Evolutionary conservation across 306 rosid genomes (phyloP).

Genomic region (Citrullus mucosospermus): DNA sequence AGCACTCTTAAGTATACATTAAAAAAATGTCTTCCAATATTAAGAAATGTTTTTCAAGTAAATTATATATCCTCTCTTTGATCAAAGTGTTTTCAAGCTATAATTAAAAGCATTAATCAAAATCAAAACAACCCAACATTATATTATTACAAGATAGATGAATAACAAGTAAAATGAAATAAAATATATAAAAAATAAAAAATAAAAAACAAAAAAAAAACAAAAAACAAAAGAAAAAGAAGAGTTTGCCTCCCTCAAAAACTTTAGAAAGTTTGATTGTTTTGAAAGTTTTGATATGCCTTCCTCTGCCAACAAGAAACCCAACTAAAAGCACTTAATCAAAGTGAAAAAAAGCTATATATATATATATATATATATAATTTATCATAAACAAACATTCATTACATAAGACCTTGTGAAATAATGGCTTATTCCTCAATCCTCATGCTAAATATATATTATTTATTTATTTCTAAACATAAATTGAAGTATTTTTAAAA

Average conservation of each 20-base stretch:
- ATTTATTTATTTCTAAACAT: too few species aligned
- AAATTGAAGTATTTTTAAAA: too few species aligned
- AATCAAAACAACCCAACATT: neutral
- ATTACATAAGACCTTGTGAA: neutral
- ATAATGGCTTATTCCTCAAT: neutral
- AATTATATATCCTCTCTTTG: too few species aligned
- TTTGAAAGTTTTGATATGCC: constrained; percentile 22
- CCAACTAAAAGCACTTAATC: constrained; percentile 7
- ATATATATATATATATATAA: too few species aligned
- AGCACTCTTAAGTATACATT: too few species aligned
- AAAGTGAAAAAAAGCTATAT: neutral
- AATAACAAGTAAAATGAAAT: neutral
- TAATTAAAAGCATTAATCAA: neutral
- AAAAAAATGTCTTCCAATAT: too few species aligned
- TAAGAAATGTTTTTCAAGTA: too few species aligned
- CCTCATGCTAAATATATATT: neutral
- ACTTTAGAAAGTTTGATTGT: constrained; percentile 16
- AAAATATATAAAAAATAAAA: neutral
- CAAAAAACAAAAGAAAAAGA: constrained; percentile 15
- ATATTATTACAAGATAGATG: neutral
- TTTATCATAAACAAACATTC: neutral
- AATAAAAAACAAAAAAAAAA: neutral
- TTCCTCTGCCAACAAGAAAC: constrained; percentile 45
- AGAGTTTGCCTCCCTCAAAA: neutral
- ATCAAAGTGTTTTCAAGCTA: neutral